Evolutionary conservation across 2,329 filamentous ascomycete genomes (phyloP), one percentile per base, ranked within the genome.

Genomic region (Aspergillus sclerotialis): DNA sequence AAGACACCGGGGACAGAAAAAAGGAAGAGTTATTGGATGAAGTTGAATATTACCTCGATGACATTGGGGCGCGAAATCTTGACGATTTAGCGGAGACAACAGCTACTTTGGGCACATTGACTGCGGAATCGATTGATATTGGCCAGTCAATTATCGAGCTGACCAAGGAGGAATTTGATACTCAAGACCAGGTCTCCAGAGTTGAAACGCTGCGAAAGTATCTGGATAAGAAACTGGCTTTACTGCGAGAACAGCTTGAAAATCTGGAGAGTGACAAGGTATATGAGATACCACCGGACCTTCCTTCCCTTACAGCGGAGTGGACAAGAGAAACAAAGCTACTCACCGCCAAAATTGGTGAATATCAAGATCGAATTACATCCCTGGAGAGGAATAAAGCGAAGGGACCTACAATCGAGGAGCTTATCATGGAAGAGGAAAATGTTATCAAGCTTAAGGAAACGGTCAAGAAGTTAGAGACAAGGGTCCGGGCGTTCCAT

Each of bases 251-350:
- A 8, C 52, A 61, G 28, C 35, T 61, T 27, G 39, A 56, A 10
- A 44, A 51, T 2, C 50, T 62, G 19, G 59, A 45, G 23, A 51
- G 52, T 9, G 43, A 64, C 28, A 40, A 49, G 16, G 49, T 50
- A 33, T 82, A 76, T 48, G 69, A 74, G 11, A 72, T 75, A 0
- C 61, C 77, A 0, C 52, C 75, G 0, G 68, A 78, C 41, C 63
- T 89, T 3, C 74, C 77, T 8, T 77, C 78, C 44, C 73, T 81
- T 44, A 90, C 87, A n/a, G 69, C 80, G 4, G 82, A 92, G 32
- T 76, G 83, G 61, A 78, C 80, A 44, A 78, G 84, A 35, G 78
- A 72, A 36, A 75, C 82, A 31, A 87, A 86, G 54, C 63, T 75
- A n/a, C 66, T 85, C 24, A 64, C 71, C 10, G 64, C 76, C 2